A percentile compares a stretch with the other conserved stretches of the same genome.
phyloP scores from a whole-genome alignment of 495 filamentous ascomycete species.

The Trichoderma orchidacearum region DNA sequence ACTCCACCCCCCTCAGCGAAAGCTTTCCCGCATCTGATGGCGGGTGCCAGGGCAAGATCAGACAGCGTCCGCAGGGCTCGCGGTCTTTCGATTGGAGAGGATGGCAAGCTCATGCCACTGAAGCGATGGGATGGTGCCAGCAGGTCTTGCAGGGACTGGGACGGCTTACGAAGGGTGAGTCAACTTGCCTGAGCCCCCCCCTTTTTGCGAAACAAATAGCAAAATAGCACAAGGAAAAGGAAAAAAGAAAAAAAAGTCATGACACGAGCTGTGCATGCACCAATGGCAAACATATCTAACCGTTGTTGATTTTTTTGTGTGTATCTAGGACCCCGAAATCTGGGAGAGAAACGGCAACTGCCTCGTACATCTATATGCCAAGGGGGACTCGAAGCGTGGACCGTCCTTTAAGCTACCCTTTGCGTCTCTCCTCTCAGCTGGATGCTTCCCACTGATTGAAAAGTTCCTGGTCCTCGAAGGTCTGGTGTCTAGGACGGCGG shows the following conservation, averaged over 20 bases:
- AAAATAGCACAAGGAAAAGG: too few species aligned
- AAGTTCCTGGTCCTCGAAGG: slow-evolving; percentile 24
- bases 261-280: not conserved
- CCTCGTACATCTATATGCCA: slow-evolving; percentile 44
- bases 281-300: not conserved
- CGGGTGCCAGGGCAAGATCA: not conserved
- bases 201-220: too few species aligned
- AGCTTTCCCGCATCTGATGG: not conserved
- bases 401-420: slow-evolving; percentile 47
- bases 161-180: slow-evolving; percentile 4
- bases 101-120: not conserved
- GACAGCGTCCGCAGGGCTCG: not conserved
- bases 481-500: slow-evolving; percentile 4
- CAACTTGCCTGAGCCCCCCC: too few species aligned
- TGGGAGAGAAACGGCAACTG: slow-evolving; percentile 52
- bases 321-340: slow-evolving; percentile 42
- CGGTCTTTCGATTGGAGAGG: not conserved
- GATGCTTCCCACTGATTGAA: slow-evolving; percentile 39
- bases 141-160: slow-evolving; percentile 2
- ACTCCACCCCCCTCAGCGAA: not conserved
- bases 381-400: slow-evolving; percentile 43
- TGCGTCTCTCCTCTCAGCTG: slow-evolving; percentile 28
- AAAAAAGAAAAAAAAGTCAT: too few species aligned
- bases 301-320: not conserved
- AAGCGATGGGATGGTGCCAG: slow-evolving; percentile 4